phyloP scores from a whole-genome alignment of 495 filamentous ascomycete genomes.

The Rhypophila decipiens region DNA sequence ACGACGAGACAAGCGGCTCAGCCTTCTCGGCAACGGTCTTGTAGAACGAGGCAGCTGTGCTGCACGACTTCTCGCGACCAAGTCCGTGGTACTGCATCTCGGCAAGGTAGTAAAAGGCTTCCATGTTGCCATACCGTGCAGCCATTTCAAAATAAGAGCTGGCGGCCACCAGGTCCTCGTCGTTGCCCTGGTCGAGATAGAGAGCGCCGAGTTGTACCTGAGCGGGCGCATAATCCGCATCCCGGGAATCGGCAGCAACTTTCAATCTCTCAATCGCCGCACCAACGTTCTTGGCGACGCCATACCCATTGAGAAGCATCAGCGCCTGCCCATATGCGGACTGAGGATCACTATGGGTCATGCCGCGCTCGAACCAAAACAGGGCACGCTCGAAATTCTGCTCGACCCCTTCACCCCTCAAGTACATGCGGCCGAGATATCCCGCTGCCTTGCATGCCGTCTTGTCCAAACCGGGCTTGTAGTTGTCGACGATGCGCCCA shows the following conservation, averaged over 20 bases:
- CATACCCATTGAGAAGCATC: conserved; percentile 82
- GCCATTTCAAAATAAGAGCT: conserved; percentile 90
- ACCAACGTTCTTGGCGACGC: conserved; percentile 63
- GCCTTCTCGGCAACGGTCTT: conserved; percentile 91
- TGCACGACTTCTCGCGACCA: conserved; percentile 74
- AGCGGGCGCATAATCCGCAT: conserved; percentile 76
- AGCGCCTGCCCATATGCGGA: conserved; percentile 82
- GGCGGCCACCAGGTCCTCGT: conserved; percentile 56
- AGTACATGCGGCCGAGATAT: conserved; percentile 85
- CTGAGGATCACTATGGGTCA: conserved; percentile 71
- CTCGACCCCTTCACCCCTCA: conserved; percentile 83
- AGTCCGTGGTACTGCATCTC: conserved; percentile 80
- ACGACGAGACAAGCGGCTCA: conserved; percentile 76
- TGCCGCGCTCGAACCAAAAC: conserved; percentile 82
- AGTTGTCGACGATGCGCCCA: conserved; percentile 34
- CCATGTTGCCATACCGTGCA: conserved; percentile 78
- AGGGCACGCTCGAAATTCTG: conserved; percentile 70
- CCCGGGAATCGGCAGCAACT: conserved; percentile 69
- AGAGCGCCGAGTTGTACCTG: conserved; percentile 79
- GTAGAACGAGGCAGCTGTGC: conserved; percentile 78
- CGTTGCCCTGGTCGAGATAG: conserved; percentile 83
- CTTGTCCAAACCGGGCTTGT: conserved; percentile 61
- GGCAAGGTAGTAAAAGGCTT: conserved; percentile 91
- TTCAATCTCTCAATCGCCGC: conserved; percentile 78
- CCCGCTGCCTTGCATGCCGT: conserved; percentile 84